Evolutionary conservation across 805 yeast species (phyloP).

Genomic region (Myxozyma kluyveri): DNA sequence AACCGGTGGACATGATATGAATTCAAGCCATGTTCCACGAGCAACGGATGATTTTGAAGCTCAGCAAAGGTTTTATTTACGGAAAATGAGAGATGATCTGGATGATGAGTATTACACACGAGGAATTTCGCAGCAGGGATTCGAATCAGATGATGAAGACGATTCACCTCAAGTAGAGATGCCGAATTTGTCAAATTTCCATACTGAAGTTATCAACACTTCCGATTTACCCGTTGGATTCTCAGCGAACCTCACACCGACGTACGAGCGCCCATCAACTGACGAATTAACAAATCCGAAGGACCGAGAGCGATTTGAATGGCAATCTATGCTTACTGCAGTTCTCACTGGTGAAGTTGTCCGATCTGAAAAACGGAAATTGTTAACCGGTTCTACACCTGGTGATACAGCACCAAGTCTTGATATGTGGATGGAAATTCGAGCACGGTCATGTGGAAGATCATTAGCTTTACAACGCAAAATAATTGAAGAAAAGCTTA

Average conservation of each 20-base stretch:
- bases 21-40: slow-evolving; percentile 6
- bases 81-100: slow-evolving; percentile 57
- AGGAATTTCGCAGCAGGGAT: slow-evolving; percentile 39
- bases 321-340: slow-evolving; percentile 91
- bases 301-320: slow-evolving; percentile 72
- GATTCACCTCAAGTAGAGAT: slow-evolving; percentile 24
- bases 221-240: slow-evolving; percentile 3
- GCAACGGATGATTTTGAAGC: slow-evolving; percentile 37
- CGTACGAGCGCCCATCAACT: slow-evolving; percentile 26
- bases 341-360: slow-evolving; percentile 96
- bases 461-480: slow-evolving; percentile 74
- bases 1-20: neutral
- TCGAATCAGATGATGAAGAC: slow-evolving; percentile 23
- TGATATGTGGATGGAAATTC: slow-evolving; percentile 84
- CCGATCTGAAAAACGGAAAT: slow-evolving; percentile 67
- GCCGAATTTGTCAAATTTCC: slow-evolving; percentile 17
- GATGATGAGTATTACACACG: slow-evolving; percentile 72
- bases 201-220: slow-evolving; percentile 14
- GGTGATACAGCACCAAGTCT: slow-evolving; percentile 46
- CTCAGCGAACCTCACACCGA: slow-evolving; percentile 4
- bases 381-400: slow-evolving; percentile 53
- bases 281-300: slow-evolving; percentile 37
- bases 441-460: slow-evolving; percentile 78
- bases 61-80: slow-evolving; percentile 66
- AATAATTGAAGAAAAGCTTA: slow-evolving; percentile 64